Base-by-base conservation (phyloP, 2,329 filamentous ascomycete genomes). In the Sarocladiaceae sp. region DNA sequence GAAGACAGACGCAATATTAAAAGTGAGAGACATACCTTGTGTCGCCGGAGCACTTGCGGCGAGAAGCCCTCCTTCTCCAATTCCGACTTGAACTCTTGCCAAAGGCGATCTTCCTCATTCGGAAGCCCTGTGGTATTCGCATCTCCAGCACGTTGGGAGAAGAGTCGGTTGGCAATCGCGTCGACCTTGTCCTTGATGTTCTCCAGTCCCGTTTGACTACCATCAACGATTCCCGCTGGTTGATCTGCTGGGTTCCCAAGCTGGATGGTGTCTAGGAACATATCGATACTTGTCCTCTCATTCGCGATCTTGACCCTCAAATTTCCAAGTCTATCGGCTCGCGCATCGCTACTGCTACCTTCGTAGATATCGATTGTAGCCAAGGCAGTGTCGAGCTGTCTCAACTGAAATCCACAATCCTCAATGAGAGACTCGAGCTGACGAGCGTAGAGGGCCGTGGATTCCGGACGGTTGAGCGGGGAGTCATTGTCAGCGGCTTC, bases 151-250 rank as follows among this genome's bases (percentile, higher is more conserved):
- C 68, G 66, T 50, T 71, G 70, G 11, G 69, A 68, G 49, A 76
- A 77, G 22, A 84, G 69, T 11, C 73, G 71, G 11, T 70, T 64
- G 3, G 82, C 81, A 56, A 85, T 77, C 26, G 66, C 65, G 58
- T 86, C 81, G 28, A 85, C 77, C 59, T 83, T 82, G 61, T 81
- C 76, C 62, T 82, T 78, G 60, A 85, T 82, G 7, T 63, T 62
- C 53, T 84, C 77, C 29, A 83, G 65, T 22, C 72, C 67, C 17
- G 68, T 63, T 39, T 64, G 69, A 42, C 69, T 67, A n/a, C 66
- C 64, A 33, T 71, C 61, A 11, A 63, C 64, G 47, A 69, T 57
- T 29, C 55, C 59, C 59, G 53, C 66, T 56, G 58, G 70, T 61
- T 56, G 54, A 36, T 71, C 75, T 17, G 68, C 66, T 0, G 72